Percentiles rank a stretch among this genome's conserved stretches.
These are phyloP conservation scores for Canavalia gladiata DNA, from an alignment of 306 rosid genomes.

Conservation along the genomic window DNA sequence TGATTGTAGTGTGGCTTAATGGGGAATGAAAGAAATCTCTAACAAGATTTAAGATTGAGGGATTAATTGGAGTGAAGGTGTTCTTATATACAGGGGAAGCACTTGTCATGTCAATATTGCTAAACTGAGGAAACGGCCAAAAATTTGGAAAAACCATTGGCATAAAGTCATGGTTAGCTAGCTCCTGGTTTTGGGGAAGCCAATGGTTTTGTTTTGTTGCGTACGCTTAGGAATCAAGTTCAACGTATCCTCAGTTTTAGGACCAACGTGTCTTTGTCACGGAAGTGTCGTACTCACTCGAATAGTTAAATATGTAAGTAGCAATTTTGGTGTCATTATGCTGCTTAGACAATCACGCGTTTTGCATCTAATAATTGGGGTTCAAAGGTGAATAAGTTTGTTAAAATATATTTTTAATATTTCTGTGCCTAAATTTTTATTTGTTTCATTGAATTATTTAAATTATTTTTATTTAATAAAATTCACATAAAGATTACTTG, in stretches of 20 bases:
- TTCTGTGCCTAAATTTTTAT: background rate
- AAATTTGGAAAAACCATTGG: conserved; percentile 45
- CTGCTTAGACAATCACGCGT: background rate
- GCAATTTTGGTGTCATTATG: background rate
- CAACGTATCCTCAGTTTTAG: conserved; percentile 27
- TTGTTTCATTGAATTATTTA: background rate
- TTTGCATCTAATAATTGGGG: conserved; percentile 6
- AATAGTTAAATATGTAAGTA: background rate
- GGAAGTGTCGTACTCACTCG: background rate
- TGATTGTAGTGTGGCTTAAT: background rate
- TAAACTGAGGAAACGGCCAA: conserved; percentile 35
- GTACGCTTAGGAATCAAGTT: conserved; percentile 24
- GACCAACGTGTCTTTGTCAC: conserved; percentile 38
- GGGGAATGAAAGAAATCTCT: background rate
- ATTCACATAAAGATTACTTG: background rate
- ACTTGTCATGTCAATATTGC: background rate
- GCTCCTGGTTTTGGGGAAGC: conserved; percentile 45
- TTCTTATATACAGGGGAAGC: background rate
- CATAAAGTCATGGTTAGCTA: background rate
- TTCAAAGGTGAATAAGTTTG: background rate
- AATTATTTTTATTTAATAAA: background rate
- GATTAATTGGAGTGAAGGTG: conserved; percentile 16
- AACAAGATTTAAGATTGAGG: conserved; percentile 33
- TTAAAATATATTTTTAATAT: too few relatives aligned
- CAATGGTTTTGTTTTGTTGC: conserved; percentile 22